Conservation (phyloP, 805 yeast species). For the Schwanniomyces sp. region DNA sequence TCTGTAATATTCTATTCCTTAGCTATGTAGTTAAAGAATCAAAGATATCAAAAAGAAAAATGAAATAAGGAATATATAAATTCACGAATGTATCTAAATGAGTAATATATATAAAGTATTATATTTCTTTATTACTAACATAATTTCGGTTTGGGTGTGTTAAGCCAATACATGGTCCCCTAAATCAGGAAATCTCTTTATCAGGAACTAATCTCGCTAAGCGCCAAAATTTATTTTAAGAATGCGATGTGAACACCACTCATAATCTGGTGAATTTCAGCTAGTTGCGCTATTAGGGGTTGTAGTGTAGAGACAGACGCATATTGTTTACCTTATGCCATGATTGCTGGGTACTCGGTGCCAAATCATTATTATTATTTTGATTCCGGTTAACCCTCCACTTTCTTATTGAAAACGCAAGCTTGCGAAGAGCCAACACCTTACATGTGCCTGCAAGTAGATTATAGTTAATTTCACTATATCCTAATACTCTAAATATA, state of each 20-base stretch:
- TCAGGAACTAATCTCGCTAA: neutral
- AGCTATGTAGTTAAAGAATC: neutral
- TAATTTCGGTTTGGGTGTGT: slow-evolving; percentile 1
- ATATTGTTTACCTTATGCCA: neutral
- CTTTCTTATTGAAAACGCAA: neutral
- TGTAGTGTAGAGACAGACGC: neutral
- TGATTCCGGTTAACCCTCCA: neutral
- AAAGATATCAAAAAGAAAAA: neutral
- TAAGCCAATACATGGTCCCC: neutral
- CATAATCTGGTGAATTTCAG: neutral
- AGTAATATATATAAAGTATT: neutral
- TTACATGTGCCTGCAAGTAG: neutral
- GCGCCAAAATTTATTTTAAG: neutral
- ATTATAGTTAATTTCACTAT: neutral
- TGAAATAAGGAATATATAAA: neutral
- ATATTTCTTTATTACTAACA: neutral
- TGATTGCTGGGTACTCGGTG: neutral
- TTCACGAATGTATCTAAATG: neutral
- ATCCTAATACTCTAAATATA: neutral
- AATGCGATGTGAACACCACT: neutral
- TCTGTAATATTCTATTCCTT: neutral
- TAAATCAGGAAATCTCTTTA: slow-evolving; percentile 2
- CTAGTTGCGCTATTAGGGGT: neutral
- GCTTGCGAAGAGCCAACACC: neutral
- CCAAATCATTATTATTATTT: too few relatives aligned